Evolutionary conservation across 75 land plant genomes (phyloP).

Genomic region (Azolla pinnata): DNA sequence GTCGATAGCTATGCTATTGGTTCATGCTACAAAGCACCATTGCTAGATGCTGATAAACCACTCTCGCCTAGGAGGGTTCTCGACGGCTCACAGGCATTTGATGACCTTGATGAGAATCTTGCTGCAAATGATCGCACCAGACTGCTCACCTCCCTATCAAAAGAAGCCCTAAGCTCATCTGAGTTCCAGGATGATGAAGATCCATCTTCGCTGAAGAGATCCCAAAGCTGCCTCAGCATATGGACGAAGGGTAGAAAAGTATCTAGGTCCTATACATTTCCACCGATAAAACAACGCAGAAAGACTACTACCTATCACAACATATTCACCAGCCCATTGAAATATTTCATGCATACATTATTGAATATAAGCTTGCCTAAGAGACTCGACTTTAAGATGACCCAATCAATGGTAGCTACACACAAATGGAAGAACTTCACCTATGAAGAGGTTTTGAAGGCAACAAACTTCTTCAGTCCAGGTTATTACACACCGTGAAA

Average conservation of each 20-base stretch:
- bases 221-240: constrained; percentile 1
- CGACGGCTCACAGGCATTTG: not conserved
- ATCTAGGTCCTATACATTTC: not conserved
- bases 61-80: constrained; percentile 5
- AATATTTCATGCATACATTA: not conserved
- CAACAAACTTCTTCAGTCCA: constrained; percentile 55
- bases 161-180: not conserved
- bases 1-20: not conserved
- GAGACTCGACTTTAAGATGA: not conserved
- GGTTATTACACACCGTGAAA: constrained; percentile 23
- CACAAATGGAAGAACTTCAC: constrained; percentile 62
- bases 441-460: constrained; percentile 50
- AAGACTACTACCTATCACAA: not conserved
- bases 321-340: not conserved
- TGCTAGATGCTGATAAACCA: not conserved
- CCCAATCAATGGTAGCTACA: not conserved
- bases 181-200: not conserved
- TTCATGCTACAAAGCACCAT: not conserved
- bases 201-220: not conserved
- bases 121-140: not conserved
- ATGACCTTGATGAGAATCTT: not conserved
- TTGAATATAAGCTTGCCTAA: not conserved
- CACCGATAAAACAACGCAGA: not conserved
- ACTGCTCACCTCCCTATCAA: not conserved
- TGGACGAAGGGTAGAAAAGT: not conserved